Conservation (phyloP, 2,329 filamentous ascomycete genomes). For the Trichoderma endophyticum region DNA sequence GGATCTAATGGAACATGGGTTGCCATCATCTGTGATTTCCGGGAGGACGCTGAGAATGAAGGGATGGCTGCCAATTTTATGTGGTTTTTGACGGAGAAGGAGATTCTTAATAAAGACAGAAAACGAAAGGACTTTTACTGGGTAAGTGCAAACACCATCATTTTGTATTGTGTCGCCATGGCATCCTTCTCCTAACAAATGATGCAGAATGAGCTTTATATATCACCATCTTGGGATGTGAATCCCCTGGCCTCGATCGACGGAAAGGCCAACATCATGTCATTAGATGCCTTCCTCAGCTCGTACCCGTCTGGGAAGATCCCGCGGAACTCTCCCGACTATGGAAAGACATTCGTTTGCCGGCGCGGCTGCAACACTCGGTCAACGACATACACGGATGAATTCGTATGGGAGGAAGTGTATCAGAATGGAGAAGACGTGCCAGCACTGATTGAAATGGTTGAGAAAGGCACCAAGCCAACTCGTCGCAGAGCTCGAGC, state of each 20-base stretch:
- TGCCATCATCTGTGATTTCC: slow-evolving; percentile 80
- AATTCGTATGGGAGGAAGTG: slow-evolving; percentile 87
- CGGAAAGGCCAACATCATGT: slow-evolving; percentile 80
- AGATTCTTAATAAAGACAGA: slow-evolving; percentile 79
- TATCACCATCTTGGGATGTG: slow-evolving; percentile 81
- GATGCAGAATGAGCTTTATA: slow-evolving; percentile 81
- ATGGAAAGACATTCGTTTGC: slow-evolving; percentile 86
- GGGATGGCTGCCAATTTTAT: slow-evolving; percentile 83
- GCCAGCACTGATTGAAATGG: slow-evolving; percentile 59
- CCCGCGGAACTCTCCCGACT: slow-evolving; percentile 68
- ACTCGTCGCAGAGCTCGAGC: slow-evolving; percentile 42
- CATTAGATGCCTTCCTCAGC: slow-evolving; percentile 62
- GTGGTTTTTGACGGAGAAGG: slow-evolving; percentile 92
- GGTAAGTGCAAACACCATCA: slow-evolving; percentile 40
- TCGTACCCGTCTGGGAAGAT: slow-evolving; percentile 73
- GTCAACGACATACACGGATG: slow-evolving; percentile 86
- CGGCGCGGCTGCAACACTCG: slow-evolving; percentile 84
- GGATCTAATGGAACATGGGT: slow-evolving; percentile 88
- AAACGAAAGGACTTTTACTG: slow-evolving; percentile 76
- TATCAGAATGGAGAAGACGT: slow-evolving; percentile 67
- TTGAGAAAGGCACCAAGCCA: slow-evolving; percentile 70
- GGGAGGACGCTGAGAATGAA: slow-evolving; percentile 62
- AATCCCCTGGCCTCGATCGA: slow-evolving; percentile 89
- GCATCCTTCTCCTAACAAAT: neutral
- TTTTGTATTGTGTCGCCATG: neutral